These are phyloP conservation scores for Suillus tomentosus DNA, from an alignment of 768 basidiomycete species.

Conservation along the genomic window DNA sequence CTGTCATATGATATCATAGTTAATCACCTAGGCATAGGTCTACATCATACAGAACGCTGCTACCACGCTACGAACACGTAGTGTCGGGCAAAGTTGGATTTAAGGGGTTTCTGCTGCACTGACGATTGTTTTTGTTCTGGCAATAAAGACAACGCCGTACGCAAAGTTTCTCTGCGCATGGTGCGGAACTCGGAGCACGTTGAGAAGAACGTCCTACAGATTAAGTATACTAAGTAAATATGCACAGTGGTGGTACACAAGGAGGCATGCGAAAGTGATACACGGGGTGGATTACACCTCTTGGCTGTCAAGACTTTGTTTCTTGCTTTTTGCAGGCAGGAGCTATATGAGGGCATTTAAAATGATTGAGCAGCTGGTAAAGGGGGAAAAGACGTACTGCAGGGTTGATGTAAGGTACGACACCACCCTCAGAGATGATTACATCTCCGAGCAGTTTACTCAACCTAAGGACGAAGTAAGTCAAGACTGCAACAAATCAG, in stretches of 20 bases:
- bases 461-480: conserved; percentile 43
- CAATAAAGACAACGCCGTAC: not conserved
- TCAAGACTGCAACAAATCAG: not conserved
- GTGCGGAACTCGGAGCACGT: not conserved
- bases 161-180: not conserved
- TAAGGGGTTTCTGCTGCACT: not conserved
- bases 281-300: conserved; percentile 25
- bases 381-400: conserved; percentile 37
- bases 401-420: conserved; percentile 79
- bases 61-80: not conserved
- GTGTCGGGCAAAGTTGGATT: not conserved
- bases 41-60: not conserved
- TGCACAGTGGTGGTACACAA: conserved; percentile 3
- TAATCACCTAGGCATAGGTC: not conserved
- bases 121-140: no score
- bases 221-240: conserved; percentile 10
- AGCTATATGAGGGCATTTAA: conserved; percentile 19
- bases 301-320: conserved; percentile 35
- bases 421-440: conserved; percentile 95
- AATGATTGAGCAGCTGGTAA: not conserved
- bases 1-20: not conserved
- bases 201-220: not conserved
- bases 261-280: conserved; percentile 4
- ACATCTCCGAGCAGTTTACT: conserved; percentile 76
- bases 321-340: conserved; percentile 34